Base-by-base conservation (phyloP, 225 moss, liverwort and hornwort genomes). In the Physcomitrium patens region DNA sequence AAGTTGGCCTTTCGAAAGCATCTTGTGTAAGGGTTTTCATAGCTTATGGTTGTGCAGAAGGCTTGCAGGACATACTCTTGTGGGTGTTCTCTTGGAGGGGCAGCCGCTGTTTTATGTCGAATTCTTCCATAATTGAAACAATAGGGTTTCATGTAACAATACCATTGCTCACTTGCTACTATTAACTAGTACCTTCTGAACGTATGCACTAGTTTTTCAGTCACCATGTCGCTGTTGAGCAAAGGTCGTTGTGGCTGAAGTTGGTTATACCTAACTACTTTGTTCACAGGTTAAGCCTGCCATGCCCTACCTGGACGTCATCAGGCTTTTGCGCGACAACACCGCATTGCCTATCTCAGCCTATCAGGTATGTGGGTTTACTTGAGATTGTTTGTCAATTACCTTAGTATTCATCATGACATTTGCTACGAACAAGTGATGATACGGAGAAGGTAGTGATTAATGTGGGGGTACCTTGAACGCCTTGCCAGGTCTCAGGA, bases 221-320 rank as follows among this genome's bases (percentile, higher is more conserved):
- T 7, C 31, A 37, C 2, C 31, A 37, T 37, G 31, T 37, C 31
- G 31, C 5, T 37, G 31, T 37, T 37, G 31, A 37, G 31, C 31
- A 4, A 3, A 37, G 2, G 31, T 37, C 31, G 7, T 37, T 4
- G 2, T 37, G 5, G 31, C 31, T 37, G 31, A 37, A 1, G 31
- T 41, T 65, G 0, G 27, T 17, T 13, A 5, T 49, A 43, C 1
- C 27, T 37, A 4, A 37, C 65, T 64, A 60, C 68, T 46, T 50
- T 37, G 19, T 26, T 3, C 42, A 17, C 79, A 95, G 93, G 95
- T 95, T 3, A 99, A 99, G 77, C 97, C 97, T 52, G 97, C 94
- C 60, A 86, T 99, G 91, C 95, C 97, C 50, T 99, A 99, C 77
- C 84, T 99, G 63, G 97, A 99, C 67, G 87, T 99, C 7, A 99